Conservation (phyloP, 2,329 filamentous ascomycete species). For the Fusarium kyushuense region DNA sequence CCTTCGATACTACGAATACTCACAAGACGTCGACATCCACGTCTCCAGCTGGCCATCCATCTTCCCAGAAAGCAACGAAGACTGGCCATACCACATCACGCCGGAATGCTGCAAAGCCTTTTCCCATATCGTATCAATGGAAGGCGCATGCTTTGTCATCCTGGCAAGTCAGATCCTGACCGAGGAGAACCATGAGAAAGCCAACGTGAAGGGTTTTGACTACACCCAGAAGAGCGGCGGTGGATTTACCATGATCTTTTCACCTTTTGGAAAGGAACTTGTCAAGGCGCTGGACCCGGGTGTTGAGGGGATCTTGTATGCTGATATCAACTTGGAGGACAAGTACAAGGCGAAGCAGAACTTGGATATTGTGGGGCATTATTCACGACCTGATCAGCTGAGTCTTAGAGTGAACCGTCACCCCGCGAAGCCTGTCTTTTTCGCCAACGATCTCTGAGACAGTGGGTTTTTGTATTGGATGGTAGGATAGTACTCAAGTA, state of each 20-base stretch:
- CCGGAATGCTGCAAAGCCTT: neutral
- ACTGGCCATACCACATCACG: neutral
- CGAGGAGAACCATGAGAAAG: neutral
- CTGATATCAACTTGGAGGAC: neutral
- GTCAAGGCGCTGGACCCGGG: neutral
- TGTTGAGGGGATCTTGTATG: neutral
- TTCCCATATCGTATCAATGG: neutral
- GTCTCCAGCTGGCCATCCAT: neutral
- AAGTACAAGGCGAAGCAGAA: neutral
- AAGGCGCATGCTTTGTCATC: neutral
- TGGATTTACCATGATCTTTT: neutral
- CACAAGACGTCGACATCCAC: neutral
- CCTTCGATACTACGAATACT: neutral
- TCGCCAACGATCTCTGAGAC: neutral
- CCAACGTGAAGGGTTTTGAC: neutral
- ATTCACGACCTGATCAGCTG: neutral
- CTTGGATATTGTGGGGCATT: neutral
- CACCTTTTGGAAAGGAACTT: neutral
- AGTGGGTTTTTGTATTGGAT: rapidly evolving
- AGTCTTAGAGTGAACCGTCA: neutral
- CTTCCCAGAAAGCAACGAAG: neutral
- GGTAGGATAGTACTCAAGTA: neutral
- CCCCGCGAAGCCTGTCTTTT: neutral
- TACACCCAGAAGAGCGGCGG: neutral
- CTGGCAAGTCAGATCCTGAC: neutral